These are phyloP conservation scores for Cucumis hystrix DNA, from an alignment of 306 rosid species.

Conservation along the genomic window DNA sequence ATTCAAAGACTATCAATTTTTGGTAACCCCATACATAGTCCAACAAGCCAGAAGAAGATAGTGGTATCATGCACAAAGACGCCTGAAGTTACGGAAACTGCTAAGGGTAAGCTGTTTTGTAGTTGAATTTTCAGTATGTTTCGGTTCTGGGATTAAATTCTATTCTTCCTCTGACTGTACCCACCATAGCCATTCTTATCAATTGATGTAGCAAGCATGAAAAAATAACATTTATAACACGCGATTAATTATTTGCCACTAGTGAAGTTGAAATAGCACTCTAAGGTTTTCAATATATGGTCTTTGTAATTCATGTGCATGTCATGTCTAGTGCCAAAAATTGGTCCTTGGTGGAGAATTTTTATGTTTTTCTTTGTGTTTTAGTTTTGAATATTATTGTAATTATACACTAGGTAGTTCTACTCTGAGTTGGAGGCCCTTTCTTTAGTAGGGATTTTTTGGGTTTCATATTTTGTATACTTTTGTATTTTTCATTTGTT, in stretches of 20 bases:
- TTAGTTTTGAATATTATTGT: too few relatives aligned
- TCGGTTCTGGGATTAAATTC: background rate
- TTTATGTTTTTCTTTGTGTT: too few relatives aligned
- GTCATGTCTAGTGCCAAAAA: background rate
- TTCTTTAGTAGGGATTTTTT: too few relatives aligned
- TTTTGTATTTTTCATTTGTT: too few relatives aligned
- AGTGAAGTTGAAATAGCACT: background rate
- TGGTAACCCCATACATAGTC: constrained; percentile 26
- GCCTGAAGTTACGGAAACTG: constrained; percentile 36
- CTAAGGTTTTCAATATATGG: background rate
- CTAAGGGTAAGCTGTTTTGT: constrained; percentile 37
- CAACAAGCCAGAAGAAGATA: constrained; percentile 28
- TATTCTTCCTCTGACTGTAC: background rate
- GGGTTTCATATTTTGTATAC: too few relatives aligned
- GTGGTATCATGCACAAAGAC: constrained; percentile 44
- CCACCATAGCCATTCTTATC: background rate
- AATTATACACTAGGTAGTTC: too few relatives aligned
- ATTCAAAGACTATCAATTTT: constrained; percentile 31
- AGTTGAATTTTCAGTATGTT: background rate
- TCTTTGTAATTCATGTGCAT: background rate
- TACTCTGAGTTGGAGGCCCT: too few relatives aligned
- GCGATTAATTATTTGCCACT: background rate
- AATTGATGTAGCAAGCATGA: background rate
- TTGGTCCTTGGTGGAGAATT: too few relatives aligned
- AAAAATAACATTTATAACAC: background rate